These are phyloP conservation scores for Serendipita sp. DNA, from an alignment of 768 basidiomycete species.

Conservation along the genomic window DNA sequence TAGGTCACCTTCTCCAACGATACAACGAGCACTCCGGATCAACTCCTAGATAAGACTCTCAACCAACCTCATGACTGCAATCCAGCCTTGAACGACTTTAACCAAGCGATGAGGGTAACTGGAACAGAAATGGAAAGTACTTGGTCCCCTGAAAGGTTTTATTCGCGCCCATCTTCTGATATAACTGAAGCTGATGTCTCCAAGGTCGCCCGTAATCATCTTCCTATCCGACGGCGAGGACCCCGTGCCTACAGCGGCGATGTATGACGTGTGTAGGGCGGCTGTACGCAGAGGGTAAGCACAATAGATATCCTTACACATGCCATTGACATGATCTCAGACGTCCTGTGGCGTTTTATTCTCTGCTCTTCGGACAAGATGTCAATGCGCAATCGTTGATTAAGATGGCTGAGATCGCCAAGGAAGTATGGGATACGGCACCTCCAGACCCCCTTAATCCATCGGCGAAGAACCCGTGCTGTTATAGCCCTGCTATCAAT, in stretches of 20 bases:
- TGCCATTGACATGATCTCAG: slow-evolving; percentile 16
- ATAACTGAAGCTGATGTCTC: neutral
- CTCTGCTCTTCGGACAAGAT: slow-evolving; percentile 37
- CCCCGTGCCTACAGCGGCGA: neutral
- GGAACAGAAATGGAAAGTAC: neutral
- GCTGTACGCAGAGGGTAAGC: neutral
- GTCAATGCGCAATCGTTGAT: slow-evolving; percentile 18
- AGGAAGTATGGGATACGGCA: slow-evolving; percentile 28
- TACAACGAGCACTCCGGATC: neutral
- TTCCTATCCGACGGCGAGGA: slow-evolving; percentile 3
- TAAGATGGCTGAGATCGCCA: slow-evolving; percentile 37
- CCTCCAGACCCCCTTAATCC: slow-evolving; percentile 26
- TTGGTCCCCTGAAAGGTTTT: neutral
- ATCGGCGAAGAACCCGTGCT: slow-evolving; percentile 23
- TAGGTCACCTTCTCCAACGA: neutral
- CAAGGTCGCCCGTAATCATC: neutral
- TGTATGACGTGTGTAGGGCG: neutral
- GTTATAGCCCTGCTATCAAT: slow-evolving; percentile 34
- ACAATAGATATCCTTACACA: neutral
- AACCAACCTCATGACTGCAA: neutral
- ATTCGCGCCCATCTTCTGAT: neutral
- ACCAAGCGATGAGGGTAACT: neutral
- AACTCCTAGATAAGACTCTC: neutral
- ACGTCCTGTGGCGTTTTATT: slow-evolving; percentile 39
- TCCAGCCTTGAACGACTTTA: neutral